Evolutionary conservation across 148 eudicot species (phyloP), one percentile per base, ranked within the genome.

Genomic region (Rhododendron henanense): DNA sequence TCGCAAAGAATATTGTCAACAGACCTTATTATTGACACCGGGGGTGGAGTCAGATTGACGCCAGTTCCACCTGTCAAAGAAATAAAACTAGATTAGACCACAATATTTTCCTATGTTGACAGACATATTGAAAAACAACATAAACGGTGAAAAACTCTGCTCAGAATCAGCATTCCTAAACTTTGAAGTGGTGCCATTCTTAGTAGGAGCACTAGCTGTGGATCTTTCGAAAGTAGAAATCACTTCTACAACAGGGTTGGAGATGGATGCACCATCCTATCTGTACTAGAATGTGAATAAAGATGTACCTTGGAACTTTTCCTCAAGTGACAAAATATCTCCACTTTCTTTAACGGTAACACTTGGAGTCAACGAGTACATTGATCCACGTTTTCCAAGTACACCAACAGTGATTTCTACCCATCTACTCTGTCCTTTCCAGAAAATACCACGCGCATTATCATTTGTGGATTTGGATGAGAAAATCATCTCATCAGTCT

Each of bases 31-130:
- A 96, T 92, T 57, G 96, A 93, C 71, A 87, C 51, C 13, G 98
- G 98, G 19, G 98, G 98, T 76, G 98, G 98, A 88, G 98, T 96
- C 89, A 94, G 88, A 87, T 96, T 96, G 91, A 96, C 91, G 91
- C 98, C 98, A 55, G 98, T 96, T 83, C 98, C 98, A 90, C 98
- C 98, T 96, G 91, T 80, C 76, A 91, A 50, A 13, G 19, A 44
- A 23, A 71, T 55, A 78, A 74, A 85, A 65, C 25, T 9, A 50
- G 41, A 88, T 86, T 69, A 85, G 47, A 85, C 39, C 19, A 51
- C 73, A 28, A 82, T n/a, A 71, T 69, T 48, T 78, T 65, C 44
- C 81, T 55, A 65, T 55, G 31, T 18, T 10, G 33, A 61, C 53
- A 78, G n/a, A 13, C 37, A 15, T 37, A 79, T 10, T 7, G 19